Conservation (phyloP, 805 yeast genomes). For the Saccharomycopsis sp. region DNA sequence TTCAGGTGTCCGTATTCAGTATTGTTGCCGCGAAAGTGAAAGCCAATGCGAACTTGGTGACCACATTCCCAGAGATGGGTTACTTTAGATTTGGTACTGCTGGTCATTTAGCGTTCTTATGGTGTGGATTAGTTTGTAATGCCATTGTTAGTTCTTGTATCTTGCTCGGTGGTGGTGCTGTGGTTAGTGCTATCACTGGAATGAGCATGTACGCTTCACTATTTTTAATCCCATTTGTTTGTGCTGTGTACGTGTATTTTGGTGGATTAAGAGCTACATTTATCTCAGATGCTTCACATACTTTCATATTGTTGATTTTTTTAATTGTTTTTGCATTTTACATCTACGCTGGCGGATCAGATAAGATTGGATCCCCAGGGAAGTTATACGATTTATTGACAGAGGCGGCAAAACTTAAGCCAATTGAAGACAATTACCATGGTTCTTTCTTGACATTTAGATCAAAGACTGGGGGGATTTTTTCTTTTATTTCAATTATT, state of each 20-base stretch:
- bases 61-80: conserved; percentile 37
- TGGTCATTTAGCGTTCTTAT: conserved; percentile 33
- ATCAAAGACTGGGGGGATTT: conserved; percentile 29
- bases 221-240: conserved; percentile 41
- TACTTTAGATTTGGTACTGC: conserved; percentile 35
- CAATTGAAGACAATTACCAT: conserved; percentile 31
- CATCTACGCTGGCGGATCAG: conserved; percentile 30
- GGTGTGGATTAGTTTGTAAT: conserved; percentile 36
- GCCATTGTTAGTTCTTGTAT: conserved; percentile 37
- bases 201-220: conserved; percentile 41
- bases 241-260: conserved; percentile 41
- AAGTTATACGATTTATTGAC: conserved; percentile 37
- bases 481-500: conserved; percentile 28
- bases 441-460: conserved; percentile 34
- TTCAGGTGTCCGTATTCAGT: conserved; percentile 31
- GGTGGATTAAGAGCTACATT: conserved; percentile 50
- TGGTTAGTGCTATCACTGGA: conserved; percentile 35
- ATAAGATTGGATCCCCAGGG: conserved; percentile 36
- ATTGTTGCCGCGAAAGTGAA: conserved; percentile 32
- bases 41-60: conserved; percentile 32
- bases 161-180: conserved; percentile 39
- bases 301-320: conserved; percentile 37
- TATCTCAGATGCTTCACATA: conserved; percentile 45
- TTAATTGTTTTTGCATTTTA: conserved; percentile 32
- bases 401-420: conserved; percentile 29